Evolutionary conservation across 2,329 filamentous ascomycete genomes (phyloP), one percentile per base, ranked within the genome.

Genomic region (Chaetomiaceae sp.): DNA sequence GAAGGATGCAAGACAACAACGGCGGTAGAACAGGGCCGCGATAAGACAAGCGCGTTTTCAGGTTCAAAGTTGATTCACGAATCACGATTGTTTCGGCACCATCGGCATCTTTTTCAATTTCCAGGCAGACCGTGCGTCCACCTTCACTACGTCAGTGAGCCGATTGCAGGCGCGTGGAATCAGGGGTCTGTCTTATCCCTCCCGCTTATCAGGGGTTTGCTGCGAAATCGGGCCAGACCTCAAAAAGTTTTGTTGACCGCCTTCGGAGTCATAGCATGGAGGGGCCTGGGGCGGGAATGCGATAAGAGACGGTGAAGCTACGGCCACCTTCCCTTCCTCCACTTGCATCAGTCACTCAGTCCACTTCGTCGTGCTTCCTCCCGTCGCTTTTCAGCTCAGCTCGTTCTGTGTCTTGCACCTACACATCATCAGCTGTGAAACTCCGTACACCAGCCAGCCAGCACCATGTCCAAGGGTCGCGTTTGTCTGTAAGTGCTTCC

Each of bases 401-500:
- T 20, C 6, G 6, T 20, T 29, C 35, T 32, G 17, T 36, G 32
- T 18, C 18, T 37, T 45, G 15, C 29, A 37, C 18, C 34, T 45
- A 14, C 29, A 37, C 38, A 27, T 32, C 38, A 19, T 38, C 30
- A 29, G 27, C 38, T 36, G 33, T 36, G 35, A 34, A 42, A n/a
- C n/a, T n/a, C n/a, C n/a, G n/a, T n/a, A n/a, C n/a, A n/a, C n/a
- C n/a, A n/a, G n/a, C n/a, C n/a, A n/a, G n/a, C n/a, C n/a, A 36
- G 42, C 49, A 55, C 39, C 43, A 62, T 62, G 61, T 58, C 59
- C 53, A 62, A 62, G 50, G 60, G 60, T 50, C 60, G 59, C 41
- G 60, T 63, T 51, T 63, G 61, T 56, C 60, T 63, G 61, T 63
- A 49, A 51, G 58, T 60, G 6, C 11, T 18, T 60, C 4, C 11